phyloP scores from a whole-genome alignment of 768 basidiomycete species.

The Suillus paluster region DNA sequence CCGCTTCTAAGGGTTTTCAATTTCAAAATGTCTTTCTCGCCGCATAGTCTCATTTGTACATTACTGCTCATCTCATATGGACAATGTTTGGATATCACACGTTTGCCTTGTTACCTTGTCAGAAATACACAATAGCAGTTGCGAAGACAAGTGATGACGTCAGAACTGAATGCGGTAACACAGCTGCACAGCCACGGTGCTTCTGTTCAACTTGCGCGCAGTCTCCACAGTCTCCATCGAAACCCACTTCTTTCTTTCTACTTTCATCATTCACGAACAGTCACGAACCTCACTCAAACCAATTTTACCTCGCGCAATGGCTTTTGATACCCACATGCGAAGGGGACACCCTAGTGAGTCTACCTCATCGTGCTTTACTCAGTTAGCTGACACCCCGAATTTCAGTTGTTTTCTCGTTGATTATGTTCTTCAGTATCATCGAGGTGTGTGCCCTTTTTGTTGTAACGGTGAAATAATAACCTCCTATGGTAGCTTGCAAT shows the following conservation, averaged over 20 bases:
- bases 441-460: conserved; percentile 47
- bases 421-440: conserved; percentile 63
- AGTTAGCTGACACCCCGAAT: conserved; percentile 22
- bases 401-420: conserved; percentile 56
- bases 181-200: conserved; percentile 24
- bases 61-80: conserved; percentile 14
- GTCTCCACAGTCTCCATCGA: conserved; percentile 9
- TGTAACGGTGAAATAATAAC: not conserved
- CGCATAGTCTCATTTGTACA: conserved; percentile 23
- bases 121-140: too few species aligned
- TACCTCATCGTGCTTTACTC: not conserved
- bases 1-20: conserved; percentile 21
- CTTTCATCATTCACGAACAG: conserved; percentile 31
- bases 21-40: conserved; percentile 3
- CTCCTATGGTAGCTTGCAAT: conserved; percentile 55
- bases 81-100: conserved; percentile 4
- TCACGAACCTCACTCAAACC: conserved; percentile 20
- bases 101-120: not conserved
- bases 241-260: conserved; percentile 13
- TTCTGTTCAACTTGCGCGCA: conserved; percentile 27
- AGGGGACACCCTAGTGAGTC: conserved; percentile 60
- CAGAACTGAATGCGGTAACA: conserved; percentile 4
- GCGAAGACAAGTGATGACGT: conserved; percentile 18
- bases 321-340: conserved; percentile 45
- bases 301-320: conserved; percentile 31